Base-by-base conservation (phyloP, 2,329 filamentous ascomycete species). In the Botrytis hyacinthi region DNA sequence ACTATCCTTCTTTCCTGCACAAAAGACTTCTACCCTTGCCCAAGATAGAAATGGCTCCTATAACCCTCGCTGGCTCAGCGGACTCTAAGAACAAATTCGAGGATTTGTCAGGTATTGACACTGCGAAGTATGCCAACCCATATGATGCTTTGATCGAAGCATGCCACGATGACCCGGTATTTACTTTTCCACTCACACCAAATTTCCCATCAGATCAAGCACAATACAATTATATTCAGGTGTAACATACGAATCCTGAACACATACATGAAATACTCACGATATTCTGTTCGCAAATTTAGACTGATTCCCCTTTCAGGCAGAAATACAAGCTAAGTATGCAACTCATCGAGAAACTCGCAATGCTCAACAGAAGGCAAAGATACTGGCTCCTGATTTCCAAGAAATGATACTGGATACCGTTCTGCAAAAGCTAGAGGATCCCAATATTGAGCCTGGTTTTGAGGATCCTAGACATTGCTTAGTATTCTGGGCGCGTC, bases 401-500 rank as follows among this genome's bases (percentile, higher is more conserved):
- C 80, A 85, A 1, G 92, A 92, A 73, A 88, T 97, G 78, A 88
- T 89, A 67, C 87, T 95, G 70, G 95, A 98, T 80, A 89, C 91
- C 2, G 90, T 93, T 72, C 86, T 98, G 1, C 84, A 90, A 68
- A 90, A 91, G 72, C 84, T 97, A 46, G 87, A 91, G 77, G 86
- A 91, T 61, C 87, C 87, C 1, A 82, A 86, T 1, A 83, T 91
- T 51, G 87, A 93, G 76, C 91, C 90, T 1, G 89, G 88, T 1
- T 97, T 92, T 80, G 81, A 85, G 70, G 95, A 98, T 80, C 88
- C 89, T 60, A 86, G 95, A 59, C 87, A 97, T 79, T 97, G 95
- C 80, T 85, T 98, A 18, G 93, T 94, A 0, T 91, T 98, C 80
- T 98, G 94, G 94, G 93, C 93, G 5, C 87, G 95, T 10, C 95